Base-by-base conservation (phyloP, 495 filamentous ascomycete species). In the Neurospora discreta region DNA sequence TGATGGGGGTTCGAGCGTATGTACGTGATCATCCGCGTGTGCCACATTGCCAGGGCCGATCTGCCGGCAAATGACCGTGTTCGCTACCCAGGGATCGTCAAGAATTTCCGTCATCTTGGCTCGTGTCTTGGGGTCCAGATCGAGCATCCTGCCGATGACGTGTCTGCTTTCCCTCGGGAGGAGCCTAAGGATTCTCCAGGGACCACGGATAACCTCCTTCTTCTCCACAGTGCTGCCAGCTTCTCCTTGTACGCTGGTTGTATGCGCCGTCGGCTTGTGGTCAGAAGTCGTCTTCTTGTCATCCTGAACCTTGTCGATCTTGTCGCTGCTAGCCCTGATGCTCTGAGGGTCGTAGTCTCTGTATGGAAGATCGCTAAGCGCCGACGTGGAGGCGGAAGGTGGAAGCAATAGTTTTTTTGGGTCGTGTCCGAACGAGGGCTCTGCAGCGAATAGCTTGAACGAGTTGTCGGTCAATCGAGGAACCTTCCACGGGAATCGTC, bases 401-500 rank as follows among this genome's bases (percentile, higher is more conserved):
- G 78, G 79, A 39, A 80, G 74, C 5, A 84, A 72, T 13, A 85
- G 76, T 73, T 82, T 84, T 72, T 80, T 82, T 1, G 84, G 84
- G 38, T 86, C 84, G 71, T 86, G 84, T 5, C 86, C 86, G 0
- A 86, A 84, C 11, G 85, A 81, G 11, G 95, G 93, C 16, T 90
- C 84, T 10, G 95, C 87, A 26, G 94, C 89, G 76, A 99, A 99
- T 9, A 98, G 88, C 73, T 92, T 92, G 82, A 92, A 99, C 0
- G 95, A 97, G 79, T 94, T 97, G 81, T 99, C 95, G 13, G 90
- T 92, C 76, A 94, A 83, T 40, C 95, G 89, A 23, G 95, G 95
- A 41, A 93, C 89, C 83, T 99, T 99, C 95, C 95, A 99, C 0
- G 96, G 95, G 79, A 98, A 99, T 18, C 96, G 87, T 42, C 95